These are phyloP conservation scores for Eucalyptus cloeziana DNA, from an alignment of 345 rosid genomes.

Conservation along the genomic window DNA sequence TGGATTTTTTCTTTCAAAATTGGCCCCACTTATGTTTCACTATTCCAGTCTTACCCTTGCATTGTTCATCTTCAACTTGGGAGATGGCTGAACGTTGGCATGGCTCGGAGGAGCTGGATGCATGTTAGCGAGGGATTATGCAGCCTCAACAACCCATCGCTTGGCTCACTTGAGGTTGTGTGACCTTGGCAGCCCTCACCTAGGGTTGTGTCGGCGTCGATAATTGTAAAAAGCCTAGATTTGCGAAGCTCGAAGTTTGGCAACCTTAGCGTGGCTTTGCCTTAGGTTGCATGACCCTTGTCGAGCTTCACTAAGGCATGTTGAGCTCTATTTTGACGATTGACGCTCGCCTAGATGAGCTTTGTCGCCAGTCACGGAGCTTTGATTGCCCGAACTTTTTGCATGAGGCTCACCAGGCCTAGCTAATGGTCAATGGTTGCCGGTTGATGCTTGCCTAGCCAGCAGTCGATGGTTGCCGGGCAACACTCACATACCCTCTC, in stretches of 20 bases:
- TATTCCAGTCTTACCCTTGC: not conserved
- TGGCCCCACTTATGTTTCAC: not conserved
- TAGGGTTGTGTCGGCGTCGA: accelerated
- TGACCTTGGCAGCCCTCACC: not conserved
- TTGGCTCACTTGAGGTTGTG: not conserved
- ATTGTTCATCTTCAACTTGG: not conserved
- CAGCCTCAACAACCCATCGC: accelerated
- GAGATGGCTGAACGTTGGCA: not conserved
- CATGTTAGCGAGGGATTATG: not conserved
- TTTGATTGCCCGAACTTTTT: not conserved
- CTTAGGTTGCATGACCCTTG: not conserved
- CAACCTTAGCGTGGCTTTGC: not conserved
- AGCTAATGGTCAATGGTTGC: not conserved
- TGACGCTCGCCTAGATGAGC: not conserved
- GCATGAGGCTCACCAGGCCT: not conserved
- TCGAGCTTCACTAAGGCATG: not conserved
- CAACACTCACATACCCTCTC: not conserved
- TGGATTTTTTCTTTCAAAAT: not conserved
- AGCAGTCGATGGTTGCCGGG: not conserved
- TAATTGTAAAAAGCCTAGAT: not conserved
- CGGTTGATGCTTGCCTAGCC: not conserved
- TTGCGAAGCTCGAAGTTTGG: not conserved
- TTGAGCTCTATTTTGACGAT: not conserved
- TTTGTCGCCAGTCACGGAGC: not conserved
- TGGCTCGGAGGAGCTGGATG: accelerated